Base-by-base conservation (phyloP, 345 rosid genomes). In the Populus euphratica region DNA sequence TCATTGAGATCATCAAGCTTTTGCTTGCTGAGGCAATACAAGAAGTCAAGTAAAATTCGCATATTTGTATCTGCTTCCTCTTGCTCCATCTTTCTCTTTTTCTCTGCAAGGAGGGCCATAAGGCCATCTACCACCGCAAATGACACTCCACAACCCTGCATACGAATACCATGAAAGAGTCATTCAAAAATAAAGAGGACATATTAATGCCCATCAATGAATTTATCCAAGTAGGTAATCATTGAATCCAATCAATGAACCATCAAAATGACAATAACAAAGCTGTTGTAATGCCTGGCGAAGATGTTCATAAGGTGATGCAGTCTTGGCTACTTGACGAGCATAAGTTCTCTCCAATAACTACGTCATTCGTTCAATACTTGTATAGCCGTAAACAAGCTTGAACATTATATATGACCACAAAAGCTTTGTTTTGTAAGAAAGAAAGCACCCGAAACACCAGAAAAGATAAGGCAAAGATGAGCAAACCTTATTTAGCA, bases 291-390 rank as follows among this genome's bases (percentile, higher is more conserved):
- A 54, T 33, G 92, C 91, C 80, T 82, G 86, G 59, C 89, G 89
- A 75, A 91, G 84, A 83, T 87, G 90, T 84, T 90, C 92, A 73
- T 88, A 68, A 9, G 96, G 94, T 1, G 96, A 85, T 31, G 96
- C 93, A 54, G 87, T 84, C 85, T 86, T 91, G 21, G 92, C 87
- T 72, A 89, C 82, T 84, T 91, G 96, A 64, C 88, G 80, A 82
- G 92, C 91, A 72, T 90, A 88, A 72, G 86, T 89, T 85, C 90
- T 91, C 90, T 89, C 91, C 88, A 90, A 78, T 61, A 93, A 83
- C 97, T 93, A 85, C 90, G 91, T 77, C 25, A 73, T 33, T 33
- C 36, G 36, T 31, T 59, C 9, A 14, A 50, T 11, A 31, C 59
- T 52, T 52, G 1, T 18, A 6, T 20, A 52, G 59, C n/a, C 6